Evolutionary conservation across 768 basidiomycete species (phyloP), one percentile per base, ranked within the genome.

Genomic region (Russula vinacea): DNA sequence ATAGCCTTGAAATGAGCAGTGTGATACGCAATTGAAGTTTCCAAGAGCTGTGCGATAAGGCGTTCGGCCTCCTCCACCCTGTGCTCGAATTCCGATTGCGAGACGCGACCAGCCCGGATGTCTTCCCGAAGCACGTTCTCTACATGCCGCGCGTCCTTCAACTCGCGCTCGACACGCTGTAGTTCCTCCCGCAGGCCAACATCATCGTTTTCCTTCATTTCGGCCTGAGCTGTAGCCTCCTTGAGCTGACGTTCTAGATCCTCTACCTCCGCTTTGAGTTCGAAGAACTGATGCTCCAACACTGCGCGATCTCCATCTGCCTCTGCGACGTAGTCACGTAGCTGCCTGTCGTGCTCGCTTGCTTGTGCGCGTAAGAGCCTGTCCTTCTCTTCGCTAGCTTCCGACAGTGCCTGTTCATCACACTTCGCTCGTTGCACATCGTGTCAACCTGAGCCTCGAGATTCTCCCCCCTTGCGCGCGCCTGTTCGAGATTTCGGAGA

Each of bases 251-350:
- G 80, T 58, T 84, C 82, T 16, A 80, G 78, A 62, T 81, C 79
- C 60, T 88, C 89, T 56, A 88, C 75, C 9, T 80, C 79, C 1
- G 84, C 84, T 67, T 83, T 81, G 42, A 91, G 76, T 71, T 91
- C 90, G 45, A 83, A 84, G 72, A 90, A 87, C 73, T 94, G 90
- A 56, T 94, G 86, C 75, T 97, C 94, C 52, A 97, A 78, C 16
- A 96, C 92, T 0, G 94, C 94, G 9, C 93, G 84, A 73, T 98
- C 94, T 1, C 94, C 91, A 70, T 97, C 93, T 16, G 94, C 91
- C 74, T 98, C 95, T 3, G 90, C 90, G 60, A 90, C 88, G 70
- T 94, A 90, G 72, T 97, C 94, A 1, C 92, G 84, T 66, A 97
- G 84, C 50, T 80, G 74, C 39, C 82, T 76, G 62, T 88, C 86